Base-by-base conservation (phyloP, 2,329 filamentous ascomycete species). In the Aphanoascus verrucosus region DNA sequence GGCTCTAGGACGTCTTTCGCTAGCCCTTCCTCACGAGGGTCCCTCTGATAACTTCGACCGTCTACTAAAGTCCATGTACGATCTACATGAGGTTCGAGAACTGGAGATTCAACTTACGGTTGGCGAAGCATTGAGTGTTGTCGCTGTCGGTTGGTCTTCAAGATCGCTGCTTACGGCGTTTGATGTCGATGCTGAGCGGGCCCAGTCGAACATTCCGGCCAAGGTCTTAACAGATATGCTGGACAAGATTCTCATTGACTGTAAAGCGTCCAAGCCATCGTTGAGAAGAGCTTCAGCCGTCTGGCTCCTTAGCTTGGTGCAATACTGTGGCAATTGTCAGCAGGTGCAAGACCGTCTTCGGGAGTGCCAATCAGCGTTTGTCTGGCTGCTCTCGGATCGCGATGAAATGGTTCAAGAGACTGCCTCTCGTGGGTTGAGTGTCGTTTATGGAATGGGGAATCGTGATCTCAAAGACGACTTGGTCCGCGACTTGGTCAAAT, bases 361-460 rank as follows among this genome's bases (percentile, higher is more conserved):
- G 48, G 81, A 88, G 61, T 89, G 85, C 55, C 93, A 98, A 67
- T 79, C 79, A 35, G 86, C 88, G 0, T 98, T 98, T 68, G 90
- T 94, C 75, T 78, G 84, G 23, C 83, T 96, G 31, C 77, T 98
- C 11, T 85, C 84, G 14, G 89, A 94, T 55, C 80, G 90, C 17
- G 93, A 98, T 62, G 90, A 97, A 64, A 79, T 97, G 7, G 89
- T 97, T 0, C 93, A 98, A 68, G 93, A 98, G 69, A 94, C 89
- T 3, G 90, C 93, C 3, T 95, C 91, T 0, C 79, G 91, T 55
- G 93, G 93, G 0, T 76, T 98, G 31, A 84, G 88, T n/a, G 70
- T 97, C 46, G 89, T 97, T 1, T 98, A 97, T 65, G 90, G 96
- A 63, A 88, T 88, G 66, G 93, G 93, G 1, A 88, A 94, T 62